These are phyloP conservation scores for Carpinus viminea DNA, from an alignment of 306 rosid species.

Conservation along the genomic window DNA sequence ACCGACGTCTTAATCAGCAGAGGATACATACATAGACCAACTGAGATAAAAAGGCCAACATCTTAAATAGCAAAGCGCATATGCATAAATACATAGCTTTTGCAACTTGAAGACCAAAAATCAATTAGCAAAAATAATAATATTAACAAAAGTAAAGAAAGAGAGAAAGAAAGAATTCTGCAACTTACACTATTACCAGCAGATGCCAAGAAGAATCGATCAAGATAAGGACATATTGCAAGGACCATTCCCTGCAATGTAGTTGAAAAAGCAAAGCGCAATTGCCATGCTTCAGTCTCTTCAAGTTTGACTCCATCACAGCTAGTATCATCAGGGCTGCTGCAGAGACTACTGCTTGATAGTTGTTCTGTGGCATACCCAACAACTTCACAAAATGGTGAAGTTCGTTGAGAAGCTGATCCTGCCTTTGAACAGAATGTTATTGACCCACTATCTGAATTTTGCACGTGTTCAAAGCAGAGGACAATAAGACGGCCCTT, in stretches of 20 bases:
- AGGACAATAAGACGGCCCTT: conserved; percentile 90
- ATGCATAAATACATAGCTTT: background rate
- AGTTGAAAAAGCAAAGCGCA: conserved; percentile 61
- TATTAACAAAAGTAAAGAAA: background rate
- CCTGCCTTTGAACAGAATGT: conserved; percentile 78
- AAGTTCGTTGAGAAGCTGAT: conserved; percentile 67
- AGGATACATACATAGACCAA: background rate
- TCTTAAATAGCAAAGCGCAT: background rate
- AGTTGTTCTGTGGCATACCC: conserved; percentile 78
- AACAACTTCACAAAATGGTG: conserved; percentile 74
- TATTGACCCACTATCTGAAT: conserved; percentile 92
- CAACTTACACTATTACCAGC: conserved; percentile 82
- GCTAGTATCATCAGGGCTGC: conserved; percentile 84
- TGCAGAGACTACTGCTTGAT: conserved; percentile 81
- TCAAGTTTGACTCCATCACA: conserved; percentile 85
- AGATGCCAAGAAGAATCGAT: conserved; percentile 90
- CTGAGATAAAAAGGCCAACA: background rate
- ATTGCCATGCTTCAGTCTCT: conserved; percentile 90
- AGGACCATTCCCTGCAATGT: conserved; percentile 76
- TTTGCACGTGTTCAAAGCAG: conserved; percentile 82
- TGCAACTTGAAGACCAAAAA: background rate
- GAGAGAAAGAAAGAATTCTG: conserved; percentile 9
- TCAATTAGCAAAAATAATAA: background rate
- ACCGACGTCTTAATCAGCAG: conserved; percentile 34
- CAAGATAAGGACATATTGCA: conserved; percentile 87